These are phyloP conservation scores for Fusarium buharicum DNA, from an alignment of 2,329 filamentous ascomycete genomes.

Conservation along the genomic window DNA sequence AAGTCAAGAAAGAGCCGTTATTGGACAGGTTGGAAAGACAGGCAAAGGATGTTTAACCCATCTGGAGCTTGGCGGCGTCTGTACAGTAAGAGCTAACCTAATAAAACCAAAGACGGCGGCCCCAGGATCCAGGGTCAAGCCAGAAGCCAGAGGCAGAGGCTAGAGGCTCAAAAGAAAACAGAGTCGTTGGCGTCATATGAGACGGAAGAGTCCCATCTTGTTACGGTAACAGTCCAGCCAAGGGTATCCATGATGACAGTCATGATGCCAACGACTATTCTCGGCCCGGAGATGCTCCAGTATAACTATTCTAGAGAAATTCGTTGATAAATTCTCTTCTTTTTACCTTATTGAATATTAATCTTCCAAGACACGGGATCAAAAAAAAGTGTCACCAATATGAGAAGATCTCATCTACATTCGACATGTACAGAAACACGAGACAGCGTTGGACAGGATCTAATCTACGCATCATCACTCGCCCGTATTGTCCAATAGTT, in stretches of 20 bases:
- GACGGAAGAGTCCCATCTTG: background rate
- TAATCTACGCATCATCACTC: conserved; percentile 40
- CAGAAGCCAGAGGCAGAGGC: too few relatives aligned
- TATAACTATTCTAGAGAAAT: background rate
- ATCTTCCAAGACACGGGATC: background rate
- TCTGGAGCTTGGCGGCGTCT: background rate
- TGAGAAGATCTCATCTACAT: too few relatives aligned
- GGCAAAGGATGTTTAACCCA: conserved; percentile 3
- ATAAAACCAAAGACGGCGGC: background rate
- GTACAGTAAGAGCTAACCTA: conserved; percentile 6
- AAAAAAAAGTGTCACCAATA: too few relatives aligned
- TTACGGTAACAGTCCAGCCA: background rate
- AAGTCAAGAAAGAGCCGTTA: background rate
- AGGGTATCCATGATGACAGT: conserved; percentile 30
- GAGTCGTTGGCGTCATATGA: conserved; percentile 41
- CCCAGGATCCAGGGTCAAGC: conserved; percentile 11
- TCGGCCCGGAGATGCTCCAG: background rate
- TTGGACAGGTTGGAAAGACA: conserved; percentile 2
- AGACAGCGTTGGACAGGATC: conserved; percentile 18
- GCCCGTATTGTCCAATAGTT: conserved; percentile 24
- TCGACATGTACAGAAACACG: too few relatives aligned
- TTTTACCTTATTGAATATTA: background rate
- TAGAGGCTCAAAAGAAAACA: conserved; percentile 11
- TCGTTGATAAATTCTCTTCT: too few relatives aligned
- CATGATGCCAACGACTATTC: conserved; percentile 4